Base-by-base conservation (phyloP, 1,139 yeast genomes). In the Oligophagozyma castellii region DNA sequence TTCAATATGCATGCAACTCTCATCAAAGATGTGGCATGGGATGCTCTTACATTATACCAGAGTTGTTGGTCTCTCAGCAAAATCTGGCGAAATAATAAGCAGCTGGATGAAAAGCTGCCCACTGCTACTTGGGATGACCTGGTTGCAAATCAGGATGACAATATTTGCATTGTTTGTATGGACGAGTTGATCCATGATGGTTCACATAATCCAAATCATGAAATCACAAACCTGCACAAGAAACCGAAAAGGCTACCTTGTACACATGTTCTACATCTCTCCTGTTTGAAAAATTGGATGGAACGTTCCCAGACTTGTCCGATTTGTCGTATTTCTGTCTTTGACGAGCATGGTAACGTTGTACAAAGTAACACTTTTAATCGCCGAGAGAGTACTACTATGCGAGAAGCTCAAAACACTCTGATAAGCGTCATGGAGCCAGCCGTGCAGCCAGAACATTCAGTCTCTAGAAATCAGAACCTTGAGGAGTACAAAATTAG, bases 291-390 rank as follows among this genome's bases (percentile, higher is more conserved):
- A 47, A 79, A 80, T 42, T 89, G 99, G 99, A 61, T 89, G 41
- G 94, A 81, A 46, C 65, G 94, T 39, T 81, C 95, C 0, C 92
- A 78, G 43, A 70, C 73, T 16, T 89, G 99, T 57, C 98, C 99
- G 1, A 72, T 86, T 33, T 89, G 96, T 54, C 65, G 95, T 40
- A 61, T 76, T 12, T 70, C 76, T n/a, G 94, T 84, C 3, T 61
- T 66, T 34, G 52, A 44, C 28, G 43, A 39, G 16, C 37, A 36
- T 11, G 53, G 48, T 11, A 40, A 38, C 16, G 37, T 42, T 5
- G 34, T 35, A 14, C 40, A 24, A n/a, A n/a, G n/a, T n/a, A n/a
- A n/a, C n/a, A n/a, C n/a, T n/a, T n/a, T n/a, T n/a, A n/a, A n/a
- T n/a, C n/a, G n/a, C n/a, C n/a, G n/a, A n/a, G 16, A 23, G n/a